phyloP scores from a whole-genome alignment of 371 early-diverging fungal species.

The Blakeslea trispora region DNA sequence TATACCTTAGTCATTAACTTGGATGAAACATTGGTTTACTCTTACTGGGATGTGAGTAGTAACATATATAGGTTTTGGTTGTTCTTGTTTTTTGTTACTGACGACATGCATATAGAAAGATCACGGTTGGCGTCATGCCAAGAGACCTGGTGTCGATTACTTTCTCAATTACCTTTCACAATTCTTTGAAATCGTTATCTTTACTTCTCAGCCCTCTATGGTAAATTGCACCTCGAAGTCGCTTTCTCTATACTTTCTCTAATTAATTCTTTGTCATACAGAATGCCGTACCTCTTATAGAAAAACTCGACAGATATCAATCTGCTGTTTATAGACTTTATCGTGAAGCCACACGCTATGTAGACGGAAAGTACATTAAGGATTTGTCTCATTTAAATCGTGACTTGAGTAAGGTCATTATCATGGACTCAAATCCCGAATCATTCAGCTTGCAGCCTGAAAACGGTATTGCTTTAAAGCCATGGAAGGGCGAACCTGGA shows the following conservation, averaged over 20 bases:
- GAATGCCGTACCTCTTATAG: slow-evolving; percentile 81
- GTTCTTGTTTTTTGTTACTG: not conserved
- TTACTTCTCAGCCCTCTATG: slow-evolving; percentile 77
- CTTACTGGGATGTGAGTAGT: slow-evolving; percentile 85
- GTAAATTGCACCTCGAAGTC: slow-evolving; percentile 34
- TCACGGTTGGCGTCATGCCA: slow-evolving; percentile 93
- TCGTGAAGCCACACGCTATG: slow-evolving; percentile 86
- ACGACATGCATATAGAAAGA: slow-evolving; percentile 56
- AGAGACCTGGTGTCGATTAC: slow-evolving; percentile 94
- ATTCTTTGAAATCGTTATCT: slow-evolving; percentile 95
- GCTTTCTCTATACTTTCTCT: not conserved
- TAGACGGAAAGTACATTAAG: slow-evolving; percentile 87
- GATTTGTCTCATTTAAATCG: slow-evolving; percentile 93
- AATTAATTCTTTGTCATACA: slow-evolving; percentile 24
- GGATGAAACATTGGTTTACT: slow-evolving; percentile 90
- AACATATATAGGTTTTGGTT: not conserved
- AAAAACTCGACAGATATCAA: slow-evolving; percentile 88
- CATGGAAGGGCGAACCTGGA: slow-evolving; percentile 84
- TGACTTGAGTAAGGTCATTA: slow-evolving; percentile 88
- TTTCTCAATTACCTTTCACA: slow-evolving; percentile 88
- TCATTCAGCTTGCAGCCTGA: slow-evolving; percentile 87
- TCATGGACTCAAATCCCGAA: slow-evolving; percentile 88
- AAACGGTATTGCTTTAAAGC: slow-evolving; percentile 81
- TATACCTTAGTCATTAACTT: slow-evolving; percentile 93
- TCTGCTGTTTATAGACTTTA: slow-evolving; percentile 85